Conservation (phyloP, 176 grass and related monocot genomes). For the Oryza meridionalis region DNA sequence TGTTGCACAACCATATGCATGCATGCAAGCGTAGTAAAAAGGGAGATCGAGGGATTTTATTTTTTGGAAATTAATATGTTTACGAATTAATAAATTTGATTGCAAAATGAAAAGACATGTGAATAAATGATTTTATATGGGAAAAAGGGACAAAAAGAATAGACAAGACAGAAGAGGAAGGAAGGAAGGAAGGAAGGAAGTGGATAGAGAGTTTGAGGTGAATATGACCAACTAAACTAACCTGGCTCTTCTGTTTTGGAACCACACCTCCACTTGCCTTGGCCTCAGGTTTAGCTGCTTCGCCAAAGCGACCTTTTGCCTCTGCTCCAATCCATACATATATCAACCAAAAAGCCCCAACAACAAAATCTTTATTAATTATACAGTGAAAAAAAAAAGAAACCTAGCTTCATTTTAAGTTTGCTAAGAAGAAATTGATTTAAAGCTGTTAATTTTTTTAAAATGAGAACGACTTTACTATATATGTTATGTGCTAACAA, state of each 20-base stretch:
- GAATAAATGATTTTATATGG: neutral
- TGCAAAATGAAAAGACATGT: neutral
- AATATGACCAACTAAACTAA: conserved; percentile 41
- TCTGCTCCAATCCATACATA: conserved; percentile 49
- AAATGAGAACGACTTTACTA: neutral
- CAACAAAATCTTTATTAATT: neutral
- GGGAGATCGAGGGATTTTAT: neutral
- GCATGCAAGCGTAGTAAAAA: neutral
- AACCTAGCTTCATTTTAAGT: too few relatives aligned
- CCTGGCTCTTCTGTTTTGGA: conserved; percentile 98
- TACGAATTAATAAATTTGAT: neutral
- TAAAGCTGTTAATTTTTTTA: neutral
- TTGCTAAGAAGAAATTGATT: too few relatives aligned
- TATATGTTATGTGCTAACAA: neutral
- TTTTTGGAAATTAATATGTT: too few relatives aligned
- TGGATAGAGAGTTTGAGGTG: conserved; percentile 41
- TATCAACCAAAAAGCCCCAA: conserved; percentile 18
- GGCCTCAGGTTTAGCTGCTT: conserved; percentile 79
- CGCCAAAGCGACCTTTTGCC: conserved; percentile 73
- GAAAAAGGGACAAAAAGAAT: neutral
- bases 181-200: neutral
- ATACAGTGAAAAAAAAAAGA: neutral
- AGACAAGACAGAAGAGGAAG: neutral
- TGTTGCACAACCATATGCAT: neutral
- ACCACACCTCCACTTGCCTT: conserved; percentile 98